Base-by-base conservation (phyloP, 805 yeast genomes). In the Priceomyces medius region DNA sequence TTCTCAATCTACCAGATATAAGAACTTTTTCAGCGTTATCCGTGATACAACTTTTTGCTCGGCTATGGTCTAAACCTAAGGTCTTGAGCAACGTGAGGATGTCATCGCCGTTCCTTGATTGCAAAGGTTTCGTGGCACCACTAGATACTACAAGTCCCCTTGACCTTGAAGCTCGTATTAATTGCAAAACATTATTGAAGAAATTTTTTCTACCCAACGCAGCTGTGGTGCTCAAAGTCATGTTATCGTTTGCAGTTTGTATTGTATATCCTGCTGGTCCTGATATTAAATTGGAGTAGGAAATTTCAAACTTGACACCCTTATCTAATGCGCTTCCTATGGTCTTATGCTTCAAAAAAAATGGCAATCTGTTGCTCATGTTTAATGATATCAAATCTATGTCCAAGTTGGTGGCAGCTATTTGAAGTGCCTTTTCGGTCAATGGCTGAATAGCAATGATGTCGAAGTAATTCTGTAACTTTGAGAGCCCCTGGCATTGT, bases 301-400 rank as follows among this genome's bases (percentile, higher is more conserved):
- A 74, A 7, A 93, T 74, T 58, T 93, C 99, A 48, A 93, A 77
- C 49, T 80, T 80, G 19, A 88, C 76, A 2, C 98, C 98, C 38
- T 88, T 77, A 14, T 83, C 83, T 3, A 87, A 72, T 1, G 95
- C 97, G 31, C 88, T 80, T 32, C 96, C 85, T 7, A 88, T 73
- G 1, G 88, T 80, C 53, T 89, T 88, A 64, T 89, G 96, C 52
- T 85, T 85, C 49, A 93, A 66, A 57, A 81, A 87, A 47, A 79
- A 82, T 0, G 95, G 91, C 36, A 88, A 63, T 43, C 87, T 76
- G 32, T 72, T 68, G 19, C 76, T 64, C 58, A 84, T 76, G 40
- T 85, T 81, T 41, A 93, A 74, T 1, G 96, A 80, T 14, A 93
- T 76, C 19, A 93, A 45, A 63, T 93, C 98, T 32, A 90, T 72